Percentiles rank a stretch among this genome's conserved stretches.
Evolutionary conservation across 2,329 filamentous ascomycete species (phyloP).

Genomic region (Hymenoscyphus repandus): DNA sequence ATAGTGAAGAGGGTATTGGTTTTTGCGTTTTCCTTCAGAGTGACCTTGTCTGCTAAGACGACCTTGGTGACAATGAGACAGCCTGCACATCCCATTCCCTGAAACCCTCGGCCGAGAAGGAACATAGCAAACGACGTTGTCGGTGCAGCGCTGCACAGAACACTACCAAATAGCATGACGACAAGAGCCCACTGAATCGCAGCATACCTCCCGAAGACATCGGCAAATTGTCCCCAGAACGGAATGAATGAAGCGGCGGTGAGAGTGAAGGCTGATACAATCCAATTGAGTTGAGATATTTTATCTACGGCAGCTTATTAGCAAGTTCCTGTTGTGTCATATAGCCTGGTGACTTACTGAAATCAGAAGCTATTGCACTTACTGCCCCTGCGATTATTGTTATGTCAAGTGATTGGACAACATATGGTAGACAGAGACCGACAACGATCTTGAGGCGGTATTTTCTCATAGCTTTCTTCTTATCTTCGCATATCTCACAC

Average conservation of each 20-base stretch:
- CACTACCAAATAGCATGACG: constrained; percentile 54
- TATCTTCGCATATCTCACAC: constrained; percentile 20
- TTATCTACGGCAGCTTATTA: constrained; percentile 35
- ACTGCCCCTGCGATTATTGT: constrained; percentile 59
- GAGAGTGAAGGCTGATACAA: constrained; percentile 64
- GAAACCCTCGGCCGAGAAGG: constrained; percentile 57
- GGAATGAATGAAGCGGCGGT: constrained; percentile 64
- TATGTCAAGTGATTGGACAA: constrained; percentile 56
- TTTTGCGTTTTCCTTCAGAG: constrained; percentile 53
- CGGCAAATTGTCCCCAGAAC: constrained; percentile 58
- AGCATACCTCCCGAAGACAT: constrained; percentile 59
- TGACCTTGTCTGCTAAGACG: constrained; percentile 61
- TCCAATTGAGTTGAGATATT: constrained; percentile 59
- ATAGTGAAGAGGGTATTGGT: constrained; percentile 60
- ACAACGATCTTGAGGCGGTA: constrained; percentile 56
- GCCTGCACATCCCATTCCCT: constrained; percentile 57
- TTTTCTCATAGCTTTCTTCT: constrained; percentile 33
- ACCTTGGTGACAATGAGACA: constrained; percentile 56
- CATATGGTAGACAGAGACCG: constrained; percentile 55
- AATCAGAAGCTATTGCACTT: constrained; percentile 59
- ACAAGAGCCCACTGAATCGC: constrained; percentile 52
- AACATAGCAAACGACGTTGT: constrained; percentile 51
- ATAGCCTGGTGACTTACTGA: constrained; percentile 38
- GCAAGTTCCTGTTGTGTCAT: not conserved
- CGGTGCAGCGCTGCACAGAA: constrained; percentile 54